A percentile compares a stretch with the other conserved stretches of the same genome.
phyloP scores from a whole-genome alignment of 108 stramenopile genomes.

The Cyclotella kingstonii region DNA sequence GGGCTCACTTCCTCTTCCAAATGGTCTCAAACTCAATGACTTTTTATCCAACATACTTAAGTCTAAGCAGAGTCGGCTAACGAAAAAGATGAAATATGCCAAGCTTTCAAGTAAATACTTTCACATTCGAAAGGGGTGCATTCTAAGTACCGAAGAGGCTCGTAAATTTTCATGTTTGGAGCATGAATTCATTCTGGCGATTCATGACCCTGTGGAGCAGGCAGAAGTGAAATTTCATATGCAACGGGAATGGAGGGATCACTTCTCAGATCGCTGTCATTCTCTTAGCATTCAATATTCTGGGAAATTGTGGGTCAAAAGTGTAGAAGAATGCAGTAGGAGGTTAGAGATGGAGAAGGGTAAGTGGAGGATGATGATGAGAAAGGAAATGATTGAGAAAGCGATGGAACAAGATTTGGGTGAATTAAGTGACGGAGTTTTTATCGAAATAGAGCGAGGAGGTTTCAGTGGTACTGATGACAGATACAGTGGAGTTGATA shows the following conservation, averaged over 20 bases:
- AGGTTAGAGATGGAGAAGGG: slow-evolving; percentile 72
- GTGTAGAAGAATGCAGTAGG: slow-evolving; percentile 79
- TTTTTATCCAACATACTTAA: slow-evolving; percentile 81
- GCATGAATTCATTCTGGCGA: slow-evolving; percentile 54
- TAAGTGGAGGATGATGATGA: slow-evolving; percentile 57
- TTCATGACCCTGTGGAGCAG: slow-evolving; percentile 65
- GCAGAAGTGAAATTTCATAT: slow-evolving; percentile 84
- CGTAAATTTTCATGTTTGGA: slow-evolving; percentile 67
- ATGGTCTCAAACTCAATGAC: slow-evolving; percentile 85
- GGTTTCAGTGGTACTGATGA: slow-evolving; percentile 25
- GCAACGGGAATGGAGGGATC: slow-evolving; percentile 87
- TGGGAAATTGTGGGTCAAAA: slow-evolving; percentile 66
- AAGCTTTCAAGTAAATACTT: slow-evolving; percentile 72
- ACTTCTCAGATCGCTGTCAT: slow-evolving; percentile 60
- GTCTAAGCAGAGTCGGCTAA: slow-evolving; percentile 85
- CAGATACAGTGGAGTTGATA: slow-evolving; percentile 3
- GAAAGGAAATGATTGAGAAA: slow-evolving; percentile 81
- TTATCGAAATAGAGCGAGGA: slow-evolving; percentile 50
- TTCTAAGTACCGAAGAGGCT: slow-evolving; percentile 50
- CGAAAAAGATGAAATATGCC: slow-evolving; percentile 93
- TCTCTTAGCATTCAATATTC: slow-evolving; percentile 61
- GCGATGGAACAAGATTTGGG: slow-evolving; percentile 64
- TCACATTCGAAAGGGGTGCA: slow-evolving; percentile 42
- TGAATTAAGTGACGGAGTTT: slow-evolving; percentile 64
- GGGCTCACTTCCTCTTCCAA: slow-evolving; percentile 64